These are phyloP conservation scores for Penicillium lividum DNA, from an alignment of 495 filamentous ascomycete species.

Conservation along the genomic window DNA sequence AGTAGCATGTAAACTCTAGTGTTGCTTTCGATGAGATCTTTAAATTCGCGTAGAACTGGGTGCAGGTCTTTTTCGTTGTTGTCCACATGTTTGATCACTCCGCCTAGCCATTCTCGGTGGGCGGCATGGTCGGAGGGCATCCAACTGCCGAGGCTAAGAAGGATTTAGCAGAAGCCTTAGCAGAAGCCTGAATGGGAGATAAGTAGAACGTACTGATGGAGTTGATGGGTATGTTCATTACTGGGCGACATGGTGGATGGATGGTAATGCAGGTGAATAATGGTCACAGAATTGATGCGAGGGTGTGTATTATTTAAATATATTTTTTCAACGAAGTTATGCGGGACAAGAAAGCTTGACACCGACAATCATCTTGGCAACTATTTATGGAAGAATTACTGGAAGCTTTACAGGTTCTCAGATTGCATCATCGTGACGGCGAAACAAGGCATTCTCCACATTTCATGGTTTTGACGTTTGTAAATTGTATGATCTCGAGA, in stretches of 20 bases:
- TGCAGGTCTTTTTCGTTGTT: constrained; percentile 25
- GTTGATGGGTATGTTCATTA: background rate
- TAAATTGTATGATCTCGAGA: no score
- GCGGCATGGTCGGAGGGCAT: constrained; percentile 34
- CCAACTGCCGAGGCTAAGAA: constrained; percentile 34
- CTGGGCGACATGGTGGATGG: background rate
- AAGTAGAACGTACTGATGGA: constrained; percentile 3
- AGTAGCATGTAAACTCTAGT: constrained; percentile 40
- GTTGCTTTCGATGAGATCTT: constrained; percentile 48
- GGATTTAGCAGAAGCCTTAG: background rate
- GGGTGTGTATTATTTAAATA: no score
- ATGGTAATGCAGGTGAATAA: background rate
- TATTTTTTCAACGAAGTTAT: no score
- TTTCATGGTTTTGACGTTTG: no score
- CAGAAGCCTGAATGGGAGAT: background rate
- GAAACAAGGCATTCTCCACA: no score
- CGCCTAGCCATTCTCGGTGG: constrained; percentile 39
- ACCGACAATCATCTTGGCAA: no score
- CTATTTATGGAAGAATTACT: no score
- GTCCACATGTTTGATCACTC: constrained; percentile 36
- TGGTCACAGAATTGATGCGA: no score
- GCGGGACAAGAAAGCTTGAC: no score
- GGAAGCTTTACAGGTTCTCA: no score
- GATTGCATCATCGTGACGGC: no score
- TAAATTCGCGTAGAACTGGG: constrained; percentile 44